Evolutionary conservation across 163 green algal genomes (phyloP).

Genomic region (Chlorella variabilis): DNA sequence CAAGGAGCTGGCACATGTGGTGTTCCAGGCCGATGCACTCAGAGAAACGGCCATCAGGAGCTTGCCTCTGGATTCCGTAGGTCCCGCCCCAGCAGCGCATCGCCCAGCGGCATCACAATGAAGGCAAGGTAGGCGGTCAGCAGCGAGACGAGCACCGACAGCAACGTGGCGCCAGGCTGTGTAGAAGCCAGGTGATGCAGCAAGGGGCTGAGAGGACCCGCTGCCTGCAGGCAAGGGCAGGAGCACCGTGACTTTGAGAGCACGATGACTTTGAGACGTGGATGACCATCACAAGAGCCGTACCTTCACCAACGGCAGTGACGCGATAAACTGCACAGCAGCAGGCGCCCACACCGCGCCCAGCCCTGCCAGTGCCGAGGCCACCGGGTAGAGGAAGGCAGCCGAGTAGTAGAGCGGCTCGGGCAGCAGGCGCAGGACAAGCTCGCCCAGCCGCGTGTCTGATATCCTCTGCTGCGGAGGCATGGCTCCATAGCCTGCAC

Average conservation of each 20-base stretch:
- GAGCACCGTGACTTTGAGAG: background rate
- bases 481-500: too few relatives aligned
- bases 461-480: background rate
- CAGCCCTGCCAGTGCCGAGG: background rate
- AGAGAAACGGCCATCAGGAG: background rate
- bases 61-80: slow-evolving; percentile 34
- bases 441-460: slow-evolving; percentile 1
- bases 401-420: slow-evolving; percentile 16
- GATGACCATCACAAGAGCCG: background rate
- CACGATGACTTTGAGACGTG: too few relatives aligned
- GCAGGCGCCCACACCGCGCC: background rate
- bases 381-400: slow-evolving; percentile 13
- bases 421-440: slow-evolving; percentile 28
- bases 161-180: background rate
- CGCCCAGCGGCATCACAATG: slow-evolving; percentile 46
- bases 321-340: background rate
- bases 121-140: slow-evolving; percentile 47
- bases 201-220: slow-evolving; percentile 13
- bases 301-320: slow-evolving; percentile 6
- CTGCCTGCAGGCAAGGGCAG: slow-evolving; percentile 4
- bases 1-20: too few relatives aligned
- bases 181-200: slow-evolving; percentile 8
- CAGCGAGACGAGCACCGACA: slow-evolving; percentile 26
- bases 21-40: background rate
- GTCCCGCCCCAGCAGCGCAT: slow-evolving; percentile 52